Conservation (phyloP, 768 basidiomycete species). For the Termitomyces heimii region DNA sequence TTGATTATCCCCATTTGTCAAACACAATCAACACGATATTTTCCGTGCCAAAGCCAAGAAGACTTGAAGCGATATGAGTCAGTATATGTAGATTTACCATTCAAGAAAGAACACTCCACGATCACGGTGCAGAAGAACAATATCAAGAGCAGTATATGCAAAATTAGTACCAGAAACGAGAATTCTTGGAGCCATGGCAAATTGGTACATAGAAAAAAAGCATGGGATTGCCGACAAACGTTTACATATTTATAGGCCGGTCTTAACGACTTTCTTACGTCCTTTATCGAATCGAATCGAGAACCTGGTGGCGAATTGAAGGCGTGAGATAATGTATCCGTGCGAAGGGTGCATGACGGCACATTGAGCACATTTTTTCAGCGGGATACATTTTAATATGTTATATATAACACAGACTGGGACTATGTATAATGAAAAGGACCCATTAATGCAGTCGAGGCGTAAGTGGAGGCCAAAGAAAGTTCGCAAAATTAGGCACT, state of each 20-base stretch:
- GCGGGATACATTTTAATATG: background rate
- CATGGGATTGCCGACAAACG: background rate
- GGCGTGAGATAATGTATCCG: constrained; percentile 12
- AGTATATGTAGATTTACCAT: constrained; percentile 52
- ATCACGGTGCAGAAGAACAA: constrained; percentile 54
- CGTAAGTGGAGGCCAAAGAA: background rate
- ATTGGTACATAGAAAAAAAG: background rate
- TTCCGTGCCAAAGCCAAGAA: constrained; percentile 28
- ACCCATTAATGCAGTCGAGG: background rate
- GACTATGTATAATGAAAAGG: background rate
- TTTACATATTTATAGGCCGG: background rate
- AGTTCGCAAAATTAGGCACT: constrained; percentile 3
- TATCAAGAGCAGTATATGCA: constrained; percentile 32
- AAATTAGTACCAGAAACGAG: constrained; percentile 22
- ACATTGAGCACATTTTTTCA: background rate
- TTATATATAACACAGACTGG: background rate
- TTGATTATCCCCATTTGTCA: too few relatives aligned
- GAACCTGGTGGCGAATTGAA: constrained; percentile 3
- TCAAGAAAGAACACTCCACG: constrained; percentile 47
- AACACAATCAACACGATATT: constrained; percentile 21
- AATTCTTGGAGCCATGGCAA: constrained; percentile 2
- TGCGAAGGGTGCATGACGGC: background rate
- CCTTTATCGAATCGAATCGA: background rate
- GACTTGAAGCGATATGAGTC: constrained; percentile 24
- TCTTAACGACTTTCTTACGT: constrained; percentile 5